Evolutionary conservation across 1,284 basidiomycete genomes (phyloP).

Genomic region (Salmacisia buchloeana): DNA sequence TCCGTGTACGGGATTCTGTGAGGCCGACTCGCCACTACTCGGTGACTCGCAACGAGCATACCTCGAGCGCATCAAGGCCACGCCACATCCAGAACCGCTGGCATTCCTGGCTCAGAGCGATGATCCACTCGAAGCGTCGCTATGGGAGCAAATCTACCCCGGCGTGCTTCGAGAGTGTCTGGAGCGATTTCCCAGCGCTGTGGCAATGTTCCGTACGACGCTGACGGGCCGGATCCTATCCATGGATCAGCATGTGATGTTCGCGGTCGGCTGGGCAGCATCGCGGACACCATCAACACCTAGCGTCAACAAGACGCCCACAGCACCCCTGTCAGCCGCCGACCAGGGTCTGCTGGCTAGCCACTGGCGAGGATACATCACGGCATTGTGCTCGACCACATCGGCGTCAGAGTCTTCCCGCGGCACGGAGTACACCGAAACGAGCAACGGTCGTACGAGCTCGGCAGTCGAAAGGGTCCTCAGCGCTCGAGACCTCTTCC

Average conservation of each 20-base stretch:
- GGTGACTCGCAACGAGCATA: not conserved
- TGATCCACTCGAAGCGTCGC: constrained; percentile 49
- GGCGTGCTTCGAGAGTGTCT: constrained; percentile 49
- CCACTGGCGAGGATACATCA: constrained; percentile 83
- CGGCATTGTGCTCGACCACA: constrained; percentile 69
- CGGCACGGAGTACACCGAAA: constrained; percentile 64
- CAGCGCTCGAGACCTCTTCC: constrained; percentile 70
- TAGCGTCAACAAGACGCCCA: not conserved
- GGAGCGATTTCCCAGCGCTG: constrained; percentile 49
- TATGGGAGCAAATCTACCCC: constrained; percentile 54
- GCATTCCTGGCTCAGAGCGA: constrained; percentile 52
- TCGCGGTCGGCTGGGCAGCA: constrained; percentile 41
- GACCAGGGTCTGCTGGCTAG: constrained; percentile 67
- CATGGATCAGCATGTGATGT: constrained; percentile 51
- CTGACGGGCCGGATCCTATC: constrained; percentile 50
- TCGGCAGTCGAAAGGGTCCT: constrained; percentile 62
- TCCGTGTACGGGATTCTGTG: constrained; percentile 24
- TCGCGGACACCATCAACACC: not conserved
- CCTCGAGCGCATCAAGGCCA: not conserved
- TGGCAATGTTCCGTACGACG: constrained; percentile 50
- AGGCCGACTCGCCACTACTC: not conserved
- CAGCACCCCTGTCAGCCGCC: not conserved
- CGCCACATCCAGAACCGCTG: not conserved
- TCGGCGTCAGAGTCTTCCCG: constrained; percentile 40
- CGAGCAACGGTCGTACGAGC: constrained; percentile 24